These are phyloP conservation scores for Colletotrichum magnum DNA, from an alignment of 2,329 filamentous ascomycete species.

Conservation along the genomic window DNA sequence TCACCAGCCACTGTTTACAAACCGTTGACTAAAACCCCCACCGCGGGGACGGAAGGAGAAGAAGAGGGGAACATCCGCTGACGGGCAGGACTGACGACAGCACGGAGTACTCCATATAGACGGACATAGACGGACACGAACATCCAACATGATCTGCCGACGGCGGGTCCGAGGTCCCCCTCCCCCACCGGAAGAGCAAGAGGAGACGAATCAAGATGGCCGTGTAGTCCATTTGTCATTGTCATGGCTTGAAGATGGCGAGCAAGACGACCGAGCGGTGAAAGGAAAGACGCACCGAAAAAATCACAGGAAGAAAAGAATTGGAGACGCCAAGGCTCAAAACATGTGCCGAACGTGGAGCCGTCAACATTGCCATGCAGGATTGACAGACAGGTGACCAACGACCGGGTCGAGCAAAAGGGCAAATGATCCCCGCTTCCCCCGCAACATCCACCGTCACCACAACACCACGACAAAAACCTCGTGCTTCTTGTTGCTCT, in stretches of 20 bases:
- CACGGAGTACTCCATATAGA: no score
- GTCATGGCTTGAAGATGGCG: not conserved
- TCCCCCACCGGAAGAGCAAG: not conserved
- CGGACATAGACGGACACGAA: no score
- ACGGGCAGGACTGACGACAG: not conserved
- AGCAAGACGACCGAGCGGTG: not conserved
- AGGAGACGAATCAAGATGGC: not conserved
- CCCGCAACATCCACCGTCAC: slow-evolving; percentile 23
- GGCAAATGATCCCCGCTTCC: slow-evolving; percentile 10
- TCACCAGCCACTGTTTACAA: not conserved
- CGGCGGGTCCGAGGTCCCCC: no score
- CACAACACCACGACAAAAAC: not conserved
- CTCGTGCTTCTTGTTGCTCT: not conserved
- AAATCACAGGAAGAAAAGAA: not conserved
- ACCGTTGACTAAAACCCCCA: not conserved
- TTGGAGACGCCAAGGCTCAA: slow-evolving; percentile 21
- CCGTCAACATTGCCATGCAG: slow-evolving; percentile 1
- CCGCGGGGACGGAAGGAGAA: no score
- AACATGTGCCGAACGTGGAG: slow-evolving; percentile 31
- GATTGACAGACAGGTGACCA: slow-evolving; percentile 36
- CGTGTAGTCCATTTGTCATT: not conserved
- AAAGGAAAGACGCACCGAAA: not conserved
- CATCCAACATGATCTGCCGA: not conserved
- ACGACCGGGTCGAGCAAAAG: slow-evolving; percentile 23
- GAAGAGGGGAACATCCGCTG: not conserved